Base-by-base conservation (phyloP, 2,329 filamentous ascomycete species). In the Raffaelea albimanens region DNA sequence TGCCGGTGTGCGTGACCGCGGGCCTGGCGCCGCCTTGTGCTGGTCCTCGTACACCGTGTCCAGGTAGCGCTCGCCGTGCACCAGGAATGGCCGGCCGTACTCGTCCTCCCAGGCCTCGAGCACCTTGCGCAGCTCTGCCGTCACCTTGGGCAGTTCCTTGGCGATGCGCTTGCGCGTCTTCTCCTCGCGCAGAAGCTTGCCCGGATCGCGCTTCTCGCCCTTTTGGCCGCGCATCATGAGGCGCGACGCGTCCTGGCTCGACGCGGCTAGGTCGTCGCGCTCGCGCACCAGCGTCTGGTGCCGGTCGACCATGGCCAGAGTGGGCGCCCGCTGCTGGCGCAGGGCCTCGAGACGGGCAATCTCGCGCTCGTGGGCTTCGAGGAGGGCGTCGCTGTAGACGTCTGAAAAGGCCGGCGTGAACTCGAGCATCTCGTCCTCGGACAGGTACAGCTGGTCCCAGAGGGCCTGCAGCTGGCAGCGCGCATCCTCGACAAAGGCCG, bases 81-180 rank as follows among this genome's bases (percentile, higher is more conserved):
- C 90, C 41, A 94, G 72, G 72, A 98, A 98, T 3, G 90, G 87
- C 11, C 89, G 81, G 3, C 89, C 91, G 62, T 91, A 96, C 60
- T 97, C 93, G 46, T 95, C 85, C 62, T 98, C 93, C 82, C 88
- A 98, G 41, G 75, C 70, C 61, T 91, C 86, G 23, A 98, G 75
- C n/a, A 78, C 74, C 62, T 83, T 91, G 54, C 79, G 78, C 50
- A 98, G 69, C n/a, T 97, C 89, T 1, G 76, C 76, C 49, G 91
- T 83, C 40, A 98, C 76, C 69, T 95, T 97, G 48, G 93, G 93
- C 25, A 98, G 72, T 61, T 98, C 93, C 65, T 97, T 98, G 22
- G 90, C 78, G 52, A 98, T 96, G 49, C 90, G 79, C 77, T 98
- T 98, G 51, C 93, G 82, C 87, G 95, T 95, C 76, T 97, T 98